Conservation (phyloP, 371 early-diverging fungal genomes). For the Saksenaea vasiformis region DNA sequence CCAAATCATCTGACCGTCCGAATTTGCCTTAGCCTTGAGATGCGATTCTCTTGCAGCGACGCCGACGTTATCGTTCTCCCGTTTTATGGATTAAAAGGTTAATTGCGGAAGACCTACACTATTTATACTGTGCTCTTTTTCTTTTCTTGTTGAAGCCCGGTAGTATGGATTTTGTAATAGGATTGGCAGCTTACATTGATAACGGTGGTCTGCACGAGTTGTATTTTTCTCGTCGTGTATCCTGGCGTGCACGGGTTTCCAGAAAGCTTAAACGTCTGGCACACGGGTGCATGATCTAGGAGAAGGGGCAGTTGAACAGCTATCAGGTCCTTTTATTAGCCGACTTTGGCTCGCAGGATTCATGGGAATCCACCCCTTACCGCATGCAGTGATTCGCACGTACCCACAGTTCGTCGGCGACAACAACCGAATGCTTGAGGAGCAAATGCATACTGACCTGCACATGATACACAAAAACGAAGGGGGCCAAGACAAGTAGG, state of each 20-base stretch:
- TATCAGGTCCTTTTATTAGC: background rate
- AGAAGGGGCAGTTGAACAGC: background rate
- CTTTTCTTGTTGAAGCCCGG: no score
- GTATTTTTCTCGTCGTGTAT: no score
- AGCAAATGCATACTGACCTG: conserved; percentile 1
- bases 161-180: no score
- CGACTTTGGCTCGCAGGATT: background rate
- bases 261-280: background rate
- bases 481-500: background rate
- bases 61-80: no score
- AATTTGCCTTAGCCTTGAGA: no score
- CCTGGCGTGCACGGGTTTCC: background rate
- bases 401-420: background rate
- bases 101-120: no score
- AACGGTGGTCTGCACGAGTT: no score
- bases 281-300: background rate
- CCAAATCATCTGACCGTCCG: no score
- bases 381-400: conserved; percentile 4
- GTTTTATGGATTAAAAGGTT: no score
- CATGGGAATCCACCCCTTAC: background rate
- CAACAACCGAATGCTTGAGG: conserved; percentile 3
- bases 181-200: no score
- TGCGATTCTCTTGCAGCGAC: no score
- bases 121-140: no score
- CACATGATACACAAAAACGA: background rate